phyloP scores from a whole-genome alignment of 1,139 yeast genomes.

The Debaryomyces psychrophilus region DNA sequence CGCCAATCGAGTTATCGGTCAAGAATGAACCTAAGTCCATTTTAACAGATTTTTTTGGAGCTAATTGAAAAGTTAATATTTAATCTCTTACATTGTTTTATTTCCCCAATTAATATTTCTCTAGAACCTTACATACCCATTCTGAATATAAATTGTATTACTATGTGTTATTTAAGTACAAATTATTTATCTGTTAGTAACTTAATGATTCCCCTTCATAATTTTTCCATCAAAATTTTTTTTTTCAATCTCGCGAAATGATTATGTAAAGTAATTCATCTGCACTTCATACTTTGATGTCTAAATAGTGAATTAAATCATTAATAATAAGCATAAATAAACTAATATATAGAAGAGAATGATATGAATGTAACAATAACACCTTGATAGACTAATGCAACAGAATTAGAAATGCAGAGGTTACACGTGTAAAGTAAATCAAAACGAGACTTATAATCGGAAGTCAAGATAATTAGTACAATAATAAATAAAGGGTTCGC shows the following conservation, averaged over 20 bases:
- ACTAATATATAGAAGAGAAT: background rate
- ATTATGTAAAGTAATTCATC: conserved; percentile 7
- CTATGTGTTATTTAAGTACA: background rate
- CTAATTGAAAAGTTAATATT: conserved; percentile 29
- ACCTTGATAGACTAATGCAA: background rate
- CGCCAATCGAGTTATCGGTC: conserved; percentile 51
- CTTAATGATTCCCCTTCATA: conserved; percentile 1
- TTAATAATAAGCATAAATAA: background rate
- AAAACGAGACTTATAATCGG: background rate
- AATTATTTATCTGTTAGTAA: conserved; percentile 1
- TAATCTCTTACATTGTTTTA: background rate
- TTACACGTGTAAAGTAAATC: background rate
- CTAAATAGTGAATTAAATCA: background rate
- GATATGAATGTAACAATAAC: background rate
- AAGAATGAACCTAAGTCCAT: conserved; percentile 57
- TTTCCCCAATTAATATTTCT: background rate
- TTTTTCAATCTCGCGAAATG: conserved; percentile 9
- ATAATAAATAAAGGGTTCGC: background rate
- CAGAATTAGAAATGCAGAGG: background rate
- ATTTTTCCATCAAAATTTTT: conserved; percentile 11
- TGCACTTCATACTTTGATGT: background rate
- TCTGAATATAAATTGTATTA: conserved; percentile 11
- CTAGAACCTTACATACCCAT: conserved; percentile 21
- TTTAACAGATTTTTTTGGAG: conserved; percentile 49
- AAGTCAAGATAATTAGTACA: background rate